Conservation (phyloP, 129 eudicot genomes). For the Silybum marianum region DNA sequence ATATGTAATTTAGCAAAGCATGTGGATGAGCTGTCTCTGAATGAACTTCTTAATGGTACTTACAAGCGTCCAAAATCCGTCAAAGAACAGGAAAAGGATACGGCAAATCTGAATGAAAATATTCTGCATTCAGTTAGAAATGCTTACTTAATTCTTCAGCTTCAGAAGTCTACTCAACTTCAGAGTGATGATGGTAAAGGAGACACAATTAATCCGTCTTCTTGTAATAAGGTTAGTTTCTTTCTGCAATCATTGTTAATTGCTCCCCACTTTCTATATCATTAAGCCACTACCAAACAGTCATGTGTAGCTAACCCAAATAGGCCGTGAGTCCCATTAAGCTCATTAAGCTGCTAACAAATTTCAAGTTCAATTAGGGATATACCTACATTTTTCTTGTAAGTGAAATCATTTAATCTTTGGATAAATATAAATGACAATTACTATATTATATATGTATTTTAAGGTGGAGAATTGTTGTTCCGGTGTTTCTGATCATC, state of each 20-base stretch:
- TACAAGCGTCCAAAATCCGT: conserved; percentile 45
- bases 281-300: too few species aligned
- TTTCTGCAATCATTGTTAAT: background rate
- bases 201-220: conserved; percentile 34
- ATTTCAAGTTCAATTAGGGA: too few species aligned
- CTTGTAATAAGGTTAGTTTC: conserved; percentile 56
- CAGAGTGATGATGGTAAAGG: conserved; percentile 42
- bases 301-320: too few species aligned
- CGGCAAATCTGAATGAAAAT: conserved; percentile 42
- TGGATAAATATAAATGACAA: background rate
- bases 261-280: background rate
- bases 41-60: conserved; percentile 78
- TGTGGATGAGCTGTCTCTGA: conserved; percentile 65
- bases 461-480: conserved; percentile 51
- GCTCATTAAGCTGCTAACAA: background rate
- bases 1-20: conserved; percentile 60
- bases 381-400: too few species aligned
- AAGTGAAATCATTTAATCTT: too few species aligned
- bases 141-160: conserved; percentile 70
- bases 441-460: background rate
- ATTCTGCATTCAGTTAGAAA: conserved; percentile 63
- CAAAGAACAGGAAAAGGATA: conserved; percentile 68
- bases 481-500: conserved; percentile 28
- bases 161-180: conserved; percentile 39
- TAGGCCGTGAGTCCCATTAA: too few species aligned